Evolutionary conservation across 2,329 filamentous ascomycete genomes (phyloP).

Genomic region (Nemania diffusa): DNA sequence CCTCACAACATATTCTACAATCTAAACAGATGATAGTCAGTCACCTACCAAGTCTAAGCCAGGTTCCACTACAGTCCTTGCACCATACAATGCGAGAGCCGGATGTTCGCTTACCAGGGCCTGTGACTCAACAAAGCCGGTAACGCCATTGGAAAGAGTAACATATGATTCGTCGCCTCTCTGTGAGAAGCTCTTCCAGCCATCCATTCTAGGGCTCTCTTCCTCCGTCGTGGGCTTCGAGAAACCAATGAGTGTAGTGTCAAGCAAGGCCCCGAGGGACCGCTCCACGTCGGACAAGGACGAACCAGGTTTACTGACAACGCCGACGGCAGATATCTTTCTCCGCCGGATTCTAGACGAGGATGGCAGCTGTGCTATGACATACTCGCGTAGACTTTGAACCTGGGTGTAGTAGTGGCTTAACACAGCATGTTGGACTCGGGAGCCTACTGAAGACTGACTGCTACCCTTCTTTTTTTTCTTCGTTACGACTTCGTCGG

Average conservation of each 20-base stretch:
- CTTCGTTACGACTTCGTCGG: conserved; percentile 32
- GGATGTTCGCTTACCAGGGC: conserved; percentile 64
- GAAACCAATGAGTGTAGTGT: conserved; percentile 74
- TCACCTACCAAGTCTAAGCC: conserved; percentile 9
- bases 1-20: conserved; percentile 82
- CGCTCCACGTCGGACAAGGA: conserved; percentile 50
- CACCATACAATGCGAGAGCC: conserved; percentile 8
- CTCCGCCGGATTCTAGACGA: conserved; percentile 71
- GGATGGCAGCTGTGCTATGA: conserved; percentile 72
- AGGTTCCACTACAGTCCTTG: not conserved
- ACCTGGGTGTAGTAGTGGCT: conserved; percentile 74
- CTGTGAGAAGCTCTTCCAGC: conserved; percentile 72
- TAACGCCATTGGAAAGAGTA: conserved; percentile 60
- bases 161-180: conserved; percentile 67
- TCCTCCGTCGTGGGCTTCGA: conserved; percentile 48
- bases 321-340: conserved; percentile 63
- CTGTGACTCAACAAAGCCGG: conserved; percentile 64
- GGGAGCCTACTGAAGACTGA: conserved; percentile 8
- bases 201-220: conserved; percentile 59
- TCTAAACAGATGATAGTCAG: conserved; percentile 57
- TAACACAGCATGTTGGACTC: conserved; percentile 70
- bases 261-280: conserved; percentile 69
- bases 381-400: conserved; percentile 74
- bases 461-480: conserved; percentile 22
- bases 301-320: conserved; percentile 36